phyloP scores from a whole-genome alignment of 208 protist genomes.

The Leishmania aethiopica region DNA sequence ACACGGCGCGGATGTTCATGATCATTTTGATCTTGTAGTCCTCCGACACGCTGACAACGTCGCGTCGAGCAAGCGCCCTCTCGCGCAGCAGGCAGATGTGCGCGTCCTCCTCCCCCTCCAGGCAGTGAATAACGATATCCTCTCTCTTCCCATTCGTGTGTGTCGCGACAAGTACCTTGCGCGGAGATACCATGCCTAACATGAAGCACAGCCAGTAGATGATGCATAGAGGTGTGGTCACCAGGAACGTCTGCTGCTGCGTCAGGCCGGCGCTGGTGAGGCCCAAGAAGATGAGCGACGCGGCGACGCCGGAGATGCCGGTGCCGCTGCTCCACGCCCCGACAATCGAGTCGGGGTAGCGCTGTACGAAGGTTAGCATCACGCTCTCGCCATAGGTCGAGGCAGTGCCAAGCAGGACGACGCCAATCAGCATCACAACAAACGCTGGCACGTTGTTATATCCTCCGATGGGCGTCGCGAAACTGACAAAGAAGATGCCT shows the following conservation, averaged over 20 bases:
- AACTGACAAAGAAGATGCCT: constrained; percentile 82
- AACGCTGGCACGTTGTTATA: constrained; percentile 58
- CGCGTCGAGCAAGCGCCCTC: constrained; percentile 9
- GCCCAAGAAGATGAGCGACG: constrained; percentile 76
- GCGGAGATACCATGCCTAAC: constrained; percentile 63
- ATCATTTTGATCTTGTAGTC: constrained; percentile 50
- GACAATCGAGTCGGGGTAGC: constrained; percentile 76
- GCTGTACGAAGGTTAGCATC: constrained; percentile 77
- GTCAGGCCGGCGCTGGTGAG: constrained; percentile 55
- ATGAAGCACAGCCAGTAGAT: constrained; percentile 79
- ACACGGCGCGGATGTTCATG: constrained; percentile 47
- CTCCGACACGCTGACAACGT: constrained; percentile 17
- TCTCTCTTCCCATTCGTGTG: constrained; percentile 11
- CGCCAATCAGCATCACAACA: constrained; percentile 69
- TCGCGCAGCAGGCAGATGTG: constrained; percentile 30
- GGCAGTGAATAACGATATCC: constrained; percentile 32
- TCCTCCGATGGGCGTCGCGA: constrained; percentile 52
- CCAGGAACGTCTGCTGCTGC: constrained; percentile 63
- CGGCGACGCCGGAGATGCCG: constrained; percentile 84
- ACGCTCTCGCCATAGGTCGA: constrained; percentile 85
- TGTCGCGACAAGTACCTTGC: constrained; percentile 42
- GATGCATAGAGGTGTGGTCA: constrained; percentile 61
- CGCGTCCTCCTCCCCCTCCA: constrained; percentile 35
- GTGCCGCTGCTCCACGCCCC: constrained; percentile 89
- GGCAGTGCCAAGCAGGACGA: constrained; percentile 61